A percentile compares a stretch with the other conserved stretches of the same genome.
phyloP scores from a whole-genome alignment of 768 basidiomycete species.

The Lactarius hengduanensis region DNA sequence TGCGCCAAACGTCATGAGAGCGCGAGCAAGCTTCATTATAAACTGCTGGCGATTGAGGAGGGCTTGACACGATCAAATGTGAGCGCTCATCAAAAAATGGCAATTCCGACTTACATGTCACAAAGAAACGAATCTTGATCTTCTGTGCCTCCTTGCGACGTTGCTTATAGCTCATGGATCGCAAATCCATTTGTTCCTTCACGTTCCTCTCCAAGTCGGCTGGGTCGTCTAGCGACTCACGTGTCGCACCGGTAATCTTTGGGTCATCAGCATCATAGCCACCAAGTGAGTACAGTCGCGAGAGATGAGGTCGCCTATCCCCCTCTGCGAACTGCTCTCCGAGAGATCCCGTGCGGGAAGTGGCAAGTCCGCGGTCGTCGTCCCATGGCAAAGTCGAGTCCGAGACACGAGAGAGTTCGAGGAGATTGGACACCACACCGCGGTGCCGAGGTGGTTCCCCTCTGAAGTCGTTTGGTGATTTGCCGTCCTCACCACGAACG shows the following conservation, averaged over 20 bases:
- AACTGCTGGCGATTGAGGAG: constrained; percentile 81
- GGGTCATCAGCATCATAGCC: constrained; percentile 65
- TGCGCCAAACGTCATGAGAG: constrained; percentile 87
- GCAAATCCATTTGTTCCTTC: constrained; percentile 35
- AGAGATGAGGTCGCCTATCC: constrained; percentile 17
- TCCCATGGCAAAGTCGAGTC: constrained; percentile 1
- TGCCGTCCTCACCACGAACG: background rate
- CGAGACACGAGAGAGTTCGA: constrained; percentile 21
- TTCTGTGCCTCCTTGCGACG: constrained; percentile 61
- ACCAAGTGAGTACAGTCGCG: constrained; percentile 28
- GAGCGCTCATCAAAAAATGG: background rate
- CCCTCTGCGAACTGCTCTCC: background rate
- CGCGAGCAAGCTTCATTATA: constrained; percentile 77
- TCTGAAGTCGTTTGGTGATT: background rate
- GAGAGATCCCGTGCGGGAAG: constrained; percentile 3
- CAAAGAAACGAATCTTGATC: constrained; percentile 65
- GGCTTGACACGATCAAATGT: constrained; percentile 43
- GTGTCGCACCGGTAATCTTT: constrained; percentile 54
- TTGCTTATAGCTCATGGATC: constrained; percentile 60
- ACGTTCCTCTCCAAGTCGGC: constrained; percentile 57
- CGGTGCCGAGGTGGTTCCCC: background rate
- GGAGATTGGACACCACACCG: constrained; percentile 21
- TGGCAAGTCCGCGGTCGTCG: background rate
- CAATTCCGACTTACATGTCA: constrained; percentile 50
- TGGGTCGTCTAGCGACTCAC: constrained; percentile 50